phyloP scores from a whole-genome alignment of 768 basidiomycete species.

The Fistulinella prunicolor region DNA sequence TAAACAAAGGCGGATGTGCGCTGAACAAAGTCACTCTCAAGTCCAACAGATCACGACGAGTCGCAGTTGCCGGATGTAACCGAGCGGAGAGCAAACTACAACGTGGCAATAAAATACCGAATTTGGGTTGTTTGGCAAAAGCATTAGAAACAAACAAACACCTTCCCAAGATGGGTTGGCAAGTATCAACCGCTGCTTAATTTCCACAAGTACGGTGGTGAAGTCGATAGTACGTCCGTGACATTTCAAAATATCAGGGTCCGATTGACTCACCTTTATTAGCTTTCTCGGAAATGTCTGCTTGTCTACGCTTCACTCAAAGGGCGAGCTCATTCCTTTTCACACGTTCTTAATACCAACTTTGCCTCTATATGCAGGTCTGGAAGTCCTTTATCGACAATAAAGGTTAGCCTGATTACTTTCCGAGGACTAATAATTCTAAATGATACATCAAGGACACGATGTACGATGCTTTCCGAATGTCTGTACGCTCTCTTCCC shows the following conservation, averaged over 20 bases:
- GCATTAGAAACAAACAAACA: constrained; percentile 32
- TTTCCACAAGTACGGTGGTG: neutral
- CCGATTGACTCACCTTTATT: too few species aligned
- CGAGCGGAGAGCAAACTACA: constrained; percentile 24
- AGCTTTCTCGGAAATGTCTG: constrained; percentile 39
- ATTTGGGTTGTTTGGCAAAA: constrained; percentile 25
- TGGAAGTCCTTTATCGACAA: constrained; percentile 80
- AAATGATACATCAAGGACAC: constrained; percentile 51
- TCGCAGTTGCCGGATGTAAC: constrained; percentile 16
- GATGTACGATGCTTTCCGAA: constrained; percentile 79
- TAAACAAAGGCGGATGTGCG: constrained; percentile 1
- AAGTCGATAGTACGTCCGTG: neutral
- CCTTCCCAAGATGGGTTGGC: constrained; percentile 4
- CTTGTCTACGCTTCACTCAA: constrained; percentile 69
- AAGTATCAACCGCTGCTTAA: too few species aligned
- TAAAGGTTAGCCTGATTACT: constrained; percentile 47
- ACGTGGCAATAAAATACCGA: constrained; percentile 6
- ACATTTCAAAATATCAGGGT: too few species aligned
- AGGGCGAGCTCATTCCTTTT: constrained; percentile 38
- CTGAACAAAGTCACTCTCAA: neutral
- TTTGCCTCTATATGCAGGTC: constrained; percentile 40
- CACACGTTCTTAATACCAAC: neutral
- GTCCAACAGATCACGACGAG: neutral
- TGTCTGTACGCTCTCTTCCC: constrained; percentile 37
- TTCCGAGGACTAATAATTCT: neutral